Conservation (phyloP, 2,329 filamentous ascomycete species). For the Biscogniauxia marginata region DNA sequence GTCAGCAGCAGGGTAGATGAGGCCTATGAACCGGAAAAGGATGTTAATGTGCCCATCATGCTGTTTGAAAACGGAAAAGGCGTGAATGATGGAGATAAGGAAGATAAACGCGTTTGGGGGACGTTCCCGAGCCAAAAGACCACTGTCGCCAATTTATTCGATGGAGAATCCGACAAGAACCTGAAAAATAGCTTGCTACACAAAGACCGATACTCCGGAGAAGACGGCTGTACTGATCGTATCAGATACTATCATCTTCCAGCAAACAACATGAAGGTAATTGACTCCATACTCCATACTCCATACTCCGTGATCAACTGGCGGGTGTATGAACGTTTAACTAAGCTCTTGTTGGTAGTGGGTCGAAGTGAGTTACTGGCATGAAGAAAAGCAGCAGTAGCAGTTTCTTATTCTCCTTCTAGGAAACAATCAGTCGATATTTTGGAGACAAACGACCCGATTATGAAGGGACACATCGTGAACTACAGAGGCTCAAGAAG, state of each 20-base stretch:
- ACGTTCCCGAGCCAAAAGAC: conserved; percentile 27
- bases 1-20: background rate
- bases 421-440: conserved; percentile 32
- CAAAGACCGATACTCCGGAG: background rate
- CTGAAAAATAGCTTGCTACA: conserved; percentile 5
- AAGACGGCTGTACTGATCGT: background rate
- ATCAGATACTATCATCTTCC: conserved; percentile 33
- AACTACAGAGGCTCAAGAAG: conserved; percentile 3
- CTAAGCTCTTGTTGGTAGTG: conserved; percentile 19
- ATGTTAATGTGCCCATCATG: conserved; percentile 22
- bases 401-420: background rate
- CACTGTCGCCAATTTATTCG: conserved; percentile 11
- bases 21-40: conserved; percentile 18
- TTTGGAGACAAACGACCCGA: conserved; percentile 21
- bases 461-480: conserved; percentile 5
- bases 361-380: conserved; percentile 22
- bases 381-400: background rate
- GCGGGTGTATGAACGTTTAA: background rate
- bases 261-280: conserved; percentile 34
- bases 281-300: conserved; percentile 10
- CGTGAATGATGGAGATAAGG: background rate
- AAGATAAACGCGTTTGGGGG: conserved; percentile 8
- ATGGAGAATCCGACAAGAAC: background rate
- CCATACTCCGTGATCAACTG: conserved; percentile 5
- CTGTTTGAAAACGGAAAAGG: conserved; percentile 9